Evolutionary conservation across 208 protist genomes (phyloP).

Genomic region (Trypanosomatidae sp.): DNA sequence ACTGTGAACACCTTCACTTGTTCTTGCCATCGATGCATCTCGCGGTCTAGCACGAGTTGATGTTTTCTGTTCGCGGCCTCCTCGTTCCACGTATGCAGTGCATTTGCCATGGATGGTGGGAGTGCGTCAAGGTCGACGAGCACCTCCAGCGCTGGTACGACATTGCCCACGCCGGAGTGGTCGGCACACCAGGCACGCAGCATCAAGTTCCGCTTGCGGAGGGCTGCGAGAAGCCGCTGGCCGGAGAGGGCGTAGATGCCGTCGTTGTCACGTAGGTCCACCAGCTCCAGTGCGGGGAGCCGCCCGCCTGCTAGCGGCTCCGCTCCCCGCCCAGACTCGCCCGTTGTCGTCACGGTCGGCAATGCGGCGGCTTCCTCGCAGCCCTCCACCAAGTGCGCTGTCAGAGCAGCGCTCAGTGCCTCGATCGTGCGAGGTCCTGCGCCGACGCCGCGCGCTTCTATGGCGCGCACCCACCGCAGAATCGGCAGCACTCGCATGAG

Average conservation of each 20-base stretch:
- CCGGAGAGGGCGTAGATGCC: slow-evolving; percentile 16
- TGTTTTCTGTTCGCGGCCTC: slow-evolving; percentile 3
- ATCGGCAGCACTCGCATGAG: slow-evolving; percentile 60
- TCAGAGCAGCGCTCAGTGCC: slow-evolving; percentile 26
- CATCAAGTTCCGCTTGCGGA: slow-evolving; percentile 10
- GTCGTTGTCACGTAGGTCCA: slow-evolving; percentile 27
- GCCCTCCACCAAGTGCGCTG: slow-evolving; percentile 10
- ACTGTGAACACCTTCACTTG: slow-evolving; percentile 19
- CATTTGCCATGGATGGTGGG: slow-evolving; percentile 1
- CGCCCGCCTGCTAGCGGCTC: slow-evolving; percentile 22
- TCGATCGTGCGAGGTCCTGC: slow-evolving; percentile 37
- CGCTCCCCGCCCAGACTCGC: neutral
- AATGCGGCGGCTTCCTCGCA: slow-evolving; percentile 13
- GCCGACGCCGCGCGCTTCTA: slow-evolving; percentile 51
- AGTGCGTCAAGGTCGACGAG: slow-evolving; percentile 9
- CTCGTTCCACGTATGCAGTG: slow-evolving; percentile 19
- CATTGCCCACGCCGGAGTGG: neutral
- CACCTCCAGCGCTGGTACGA: slow-evolving; percentile 25
- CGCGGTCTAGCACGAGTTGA: slow-evolving; percentile 5
- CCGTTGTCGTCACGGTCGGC: neutral
- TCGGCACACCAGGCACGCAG: slow-evolving; percentile 15
- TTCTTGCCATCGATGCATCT: slow-evolving; percentile 9
- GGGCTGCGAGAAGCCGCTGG: slow-evolving; percentile 14
- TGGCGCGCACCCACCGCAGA: slow-evolving; percentile 57
- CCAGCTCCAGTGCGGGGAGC: slow-evolving; percentile 20